phyloP scores from a whole-genome alignment of 305 asterid species.

The Fraxinus velutina region DNA sequence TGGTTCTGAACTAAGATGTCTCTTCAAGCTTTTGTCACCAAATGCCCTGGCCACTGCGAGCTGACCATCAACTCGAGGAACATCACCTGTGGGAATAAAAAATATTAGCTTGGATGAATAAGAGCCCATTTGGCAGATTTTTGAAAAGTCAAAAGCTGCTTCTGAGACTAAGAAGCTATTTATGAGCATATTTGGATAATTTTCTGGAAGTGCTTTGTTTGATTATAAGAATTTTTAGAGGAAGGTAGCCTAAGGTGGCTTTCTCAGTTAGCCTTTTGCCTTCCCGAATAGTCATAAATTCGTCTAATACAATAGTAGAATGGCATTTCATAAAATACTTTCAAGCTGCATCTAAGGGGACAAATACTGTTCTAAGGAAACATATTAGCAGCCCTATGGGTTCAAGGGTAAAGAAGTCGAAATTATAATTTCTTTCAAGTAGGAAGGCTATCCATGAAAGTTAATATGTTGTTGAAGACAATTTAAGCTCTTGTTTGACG shows the following conservation, averaged over 20 bases:
- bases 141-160: background rate
- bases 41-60: conserved; percentile 94
- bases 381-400: background rate
- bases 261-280: background rate
- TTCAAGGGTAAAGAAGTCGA: background rate
- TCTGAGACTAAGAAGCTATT: background rate
- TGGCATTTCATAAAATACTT: background rate
- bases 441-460: background rate
- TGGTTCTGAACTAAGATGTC: conserved; percentile 88
- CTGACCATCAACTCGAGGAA: conserved; percentile 94
- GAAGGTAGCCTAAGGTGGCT: background rate
- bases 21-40: conserved; percentile 91
- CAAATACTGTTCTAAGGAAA: background rate
- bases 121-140: background rate
- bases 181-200: background rate
- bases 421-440: background rate
- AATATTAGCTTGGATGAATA: background rate
- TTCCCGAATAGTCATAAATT: background rate
- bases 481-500: background rate
- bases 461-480: background rate
- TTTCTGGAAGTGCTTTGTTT: background rate
- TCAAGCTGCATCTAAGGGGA: background rate
- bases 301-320: background rate
- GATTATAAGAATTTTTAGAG: background rate
- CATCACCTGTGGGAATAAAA: conserved; percentile 58